Conservation (phyloP, 768 basidiomycete genomes). For the Hericium erinaceus region DNA sequence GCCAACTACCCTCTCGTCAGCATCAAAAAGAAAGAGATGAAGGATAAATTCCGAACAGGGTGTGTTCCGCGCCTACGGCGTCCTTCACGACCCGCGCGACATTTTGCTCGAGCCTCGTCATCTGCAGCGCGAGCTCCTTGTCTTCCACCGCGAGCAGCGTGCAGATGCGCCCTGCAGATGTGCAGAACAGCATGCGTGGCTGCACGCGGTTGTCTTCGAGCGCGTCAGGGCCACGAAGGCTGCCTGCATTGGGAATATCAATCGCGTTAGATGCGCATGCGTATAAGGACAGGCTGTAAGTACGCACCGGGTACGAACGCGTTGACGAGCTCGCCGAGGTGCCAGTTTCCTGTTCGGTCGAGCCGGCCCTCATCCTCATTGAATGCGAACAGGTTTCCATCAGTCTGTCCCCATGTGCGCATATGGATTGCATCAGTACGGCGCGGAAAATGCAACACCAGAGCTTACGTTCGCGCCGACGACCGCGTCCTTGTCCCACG, state of each 20-base stretch:
- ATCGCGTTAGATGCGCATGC: constrained; percentile 1
- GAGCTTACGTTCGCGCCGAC: constrained; percentile 68
- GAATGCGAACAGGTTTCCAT: constrained; percentile 61
- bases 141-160: constrained; percentile 53
- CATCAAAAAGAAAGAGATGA: not conserved
- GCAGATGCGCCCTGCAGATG: constrained; percentile 73
- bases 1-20: constrained; percentile 37
- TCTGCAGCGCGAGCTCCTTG: constrained; percentile 38
- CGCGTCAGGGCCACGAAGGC: constrained; percentile 37
- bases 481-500: constrained; percentile 41
- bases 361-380: constrained; percentile 38
- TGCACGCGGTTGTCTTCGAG: constrained; percentile 32
- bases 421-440: not conserved
- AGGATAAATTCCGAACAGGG: constrained; percentile 17
- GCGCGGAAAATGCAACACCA: constrained; percentile 4
- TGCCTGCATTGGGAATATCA: constrained; percentile 32
- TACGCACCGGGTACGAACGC: constrained; percentile 59
- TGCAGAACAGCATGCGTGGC: constrained; percentile 65
- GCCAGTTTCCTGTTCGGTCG: constrained; percentile 60
- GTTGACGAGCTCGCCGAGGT: constrained; percentile 70
- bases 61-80: constrained; percentile 49
- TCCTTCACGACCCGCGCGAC: constrained; percentile 44
- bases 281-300: not conserved
- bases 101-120: constrained; percentile 72
- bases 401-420: constrained; percentile 32